phyloP scores from a whole-genome alignment of 345 rosid species.

The Euphorbia peplus region DNA sequence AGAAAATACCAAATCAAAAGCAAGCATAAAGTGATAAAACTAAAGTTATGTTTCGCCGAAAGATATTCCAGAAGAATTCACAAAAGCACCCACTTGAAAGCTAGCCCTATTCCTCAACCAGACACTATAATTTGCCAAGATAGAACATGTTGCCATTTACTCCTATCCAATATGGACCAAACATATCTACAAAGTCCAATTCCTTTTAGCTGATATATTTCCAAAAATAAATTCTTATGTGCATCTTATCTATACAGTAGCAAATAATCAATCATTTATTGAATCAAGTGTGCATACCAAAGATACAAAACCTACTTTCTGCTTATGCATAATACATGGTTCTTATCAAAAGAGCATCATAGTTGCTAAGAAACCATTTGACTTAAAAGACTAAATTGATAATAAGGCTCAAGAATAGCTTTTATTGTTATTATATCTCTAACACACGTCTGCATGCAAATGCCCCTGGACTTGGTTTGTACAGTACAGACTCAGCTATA shows the following conservation, averaged over 20 bases:
- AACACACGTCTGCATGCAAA: too few relatives aligned
- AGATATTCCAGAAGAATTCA: slow-evolving; percentile 3
- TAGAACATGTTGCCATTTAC: background rate
- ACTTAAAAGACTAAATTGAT: too few relatives aligned
- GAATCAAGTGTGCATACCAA: background rate
- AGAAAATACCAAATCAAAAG: background rate
- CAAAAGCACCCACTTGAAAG: slow-evolving; percentile 6
- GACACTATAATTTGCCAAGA: background rate
- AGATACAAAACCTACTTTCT: background rate
- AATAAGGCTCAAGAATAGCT: too few relatives aligned
- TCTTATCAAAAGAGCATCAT: background rate
- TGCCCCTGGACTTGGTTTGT: too few relatives aligned
- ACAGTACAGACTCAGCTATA: too few relatives aligned
- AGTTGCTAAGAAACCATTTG: too few relatives aligned
- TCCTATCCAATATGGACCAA: background rate
- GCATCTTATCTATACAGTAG: background rate
- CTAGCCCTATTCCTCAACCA: background rate
- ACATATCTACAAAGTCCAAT: background rate
- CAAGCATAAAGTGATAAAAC: slow-evolving; percentile 1
- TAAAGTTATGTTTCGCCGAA: slow-evolving; percentile 6
- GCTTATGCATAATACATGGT: background rate
- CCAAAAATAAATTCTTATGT: background rate
- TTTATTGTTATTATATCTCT: too few relatives aligned
- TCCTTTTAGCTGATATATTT: background rate
- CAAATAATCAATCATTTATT: background rate